Conservation (phyloP, 805 yeast species). For the Myxozyma neglecta region DNA sequence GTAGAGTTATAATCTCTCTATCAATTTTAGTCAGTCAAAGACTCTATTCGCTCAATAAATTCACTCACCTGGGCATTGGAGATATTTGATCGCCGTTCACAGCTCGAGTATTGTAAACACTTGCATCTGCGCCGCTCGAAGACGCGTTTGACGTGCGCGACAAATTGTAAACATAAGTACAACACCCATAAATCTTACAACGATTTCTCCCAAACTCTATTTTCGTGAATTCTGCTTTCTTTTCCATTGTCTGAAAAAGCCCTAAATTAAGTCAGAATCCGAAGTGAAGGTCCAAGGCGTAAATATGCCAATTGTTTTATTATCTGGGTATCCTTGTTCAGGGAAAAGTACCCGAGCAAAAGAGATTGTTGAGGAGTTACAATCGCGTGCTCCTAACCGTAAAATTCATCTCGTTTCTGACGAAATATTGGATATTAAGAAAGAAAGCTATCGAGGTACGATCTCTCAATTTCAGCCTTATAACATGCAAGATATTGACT, state of each 20-base stretch:
- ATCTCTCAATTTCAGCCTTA: not conserved
- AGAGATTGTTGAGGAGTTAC: constrained; percentile 52
- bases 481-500: not conserved
- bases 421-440: constrained; percentile 70
- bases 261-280: too few species aligned
- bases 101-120: too few species aligned
- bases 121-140: too few species aligned
- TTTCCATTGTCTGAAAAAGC: too few species aligned
- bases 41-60: not conserved
- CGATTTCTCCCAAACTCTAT: too few species aligned
- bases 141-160: too few species aligned
- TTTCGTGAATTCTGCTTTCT: too few species aligned
- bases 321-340: constrained; percentile 82
- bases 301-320: constrained; percentile 76
- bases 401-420: constrained; percentile 73
- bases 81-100: too few species aligned
- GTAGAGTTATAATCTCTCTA: constrained; percentile 37
- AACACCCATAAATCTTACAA: too few species aligned
- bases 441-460: constrained; percentile 54
- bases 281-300: not conserved
- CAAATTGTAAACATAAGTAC: too few species aligned
- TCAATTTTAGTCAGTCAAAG: not conserved
- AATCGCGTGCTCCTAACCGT: constrained; percentile 55
- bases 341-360: constrained; percentile 81
- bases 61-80: too few species aligned